Base-by-base conservation (phyloP, 768 basidiomycete species). In the Asterophora parasitica region DNA sequence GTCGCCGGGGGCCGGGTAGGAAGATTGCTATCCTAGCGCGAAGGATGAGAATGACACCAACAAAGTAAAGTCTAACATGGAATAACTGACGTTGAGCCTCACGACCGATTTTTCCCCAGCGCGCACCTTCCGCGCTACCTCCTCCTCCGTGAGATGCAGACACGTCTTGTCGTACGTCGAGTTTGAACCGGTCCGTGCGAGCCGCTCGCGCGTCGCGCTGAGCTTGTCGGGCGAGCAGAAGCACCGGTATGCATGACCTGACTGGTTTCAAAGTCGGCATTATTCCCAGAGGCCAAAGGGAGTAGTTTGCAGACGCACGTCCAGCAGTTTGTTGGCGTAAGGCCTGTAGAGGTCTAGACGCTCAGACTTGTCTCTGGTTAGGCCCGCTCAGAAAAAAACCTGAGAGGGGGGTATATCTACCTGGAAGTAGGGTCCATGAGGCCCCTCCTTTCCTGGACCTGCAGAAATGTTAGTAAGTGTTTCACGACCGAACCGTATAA, bases 171-270 rank as follows among this genome's bases (percentile, higher is more conserved):
- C 94, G 56, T 99, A 99, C 0, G 85, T 84, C 38, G 78, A 70
- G 55, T 83, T 81, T 1, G 84, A 83, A n/a, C 93, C 86, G 0
- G 80, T 63, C 3, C 84, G 75, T 2, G 83, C 83, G 7, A 94
- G 70, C 42, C 74, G 77, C 57, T 85, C 82, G 27, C 88, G 81
- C 13, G 82, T 88, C 9, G 73, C 71, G 0, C 78, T 62, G 3
- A 98, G 74, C 38, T 79, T 78, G 51, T 88, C 83, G 0, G 81
- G 72, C 1, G 86, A 78, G 65, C 95, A 97, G 72, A 98, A 98
- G 65, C 96, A 98, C 15, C 90, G 84, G 62, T 99, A 99, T 6
- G 94, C 95, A 49, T 88, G 81, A 4, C 87, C 91, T 35, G 79
- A 77, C 93, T 97, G 52, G 37, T 48, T 30, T 41, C 17, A 30